Evolutionary conservation across 345 rosid genomes (phyloP).

Genomic region (Eutrema heterophyllum): DNA sequence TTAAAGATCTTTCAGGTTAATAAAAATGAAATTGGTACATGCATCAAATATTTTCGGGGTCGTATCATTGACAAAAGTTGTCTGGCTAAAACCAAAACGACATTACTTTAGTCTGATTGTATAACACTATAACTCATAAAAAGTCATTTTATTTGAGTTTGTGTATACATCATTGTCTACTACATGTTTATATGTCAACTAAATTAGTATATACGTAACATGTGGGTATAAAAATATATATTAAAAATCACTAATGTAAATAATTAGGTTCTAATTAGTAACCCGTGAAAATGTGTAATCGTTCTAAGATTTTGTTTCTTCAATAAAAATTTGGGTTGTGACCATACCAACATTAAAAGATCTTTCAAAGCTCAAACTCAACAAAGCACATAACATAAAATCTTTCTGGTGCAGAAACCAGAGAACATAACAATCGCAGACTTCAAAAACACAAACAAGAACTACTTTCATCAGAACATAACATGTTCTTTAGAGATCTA

Average conservation of each 20-base stretch:
- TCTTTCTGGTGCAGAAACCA: neutral
- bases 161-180: neutral
- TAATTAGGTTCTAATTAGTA: too few relatives aligned
- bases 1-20: slow-evolving; percentile 8
- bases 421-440: neutral
- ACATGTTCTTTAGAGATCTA: neutral
- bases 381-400: neutral
- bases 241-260: too few relatives aligned
- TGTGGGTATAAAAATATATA: too few relatives aligned
- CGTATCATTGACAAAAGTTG: neutral
- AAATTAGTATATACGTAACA: too few relatives aligned
- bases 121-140: slow-evolving; percentile 12
- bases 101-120: slow-evolving; percentile 13
- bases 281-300: too few relatives aligned
- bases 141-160: neutral
- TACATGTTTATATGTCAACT: neutral
- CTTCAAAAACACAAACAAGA: neutral
- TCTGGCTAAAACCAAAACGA: slow-evolving; percentile 11
- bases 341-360: neutral
- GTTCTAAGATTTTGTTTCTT: too few relatives aligned
- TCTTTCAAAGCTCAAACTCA: neutral
- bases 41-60: slow-evolving; percentile 5
- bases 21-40: neutral
- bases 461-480: neutral
- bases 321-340: too few relatives aligned